phyloP scores from a whole-genome alignment of 371 early-diverging fungal genomes.

The Synchytrium microbalum region DNA sequence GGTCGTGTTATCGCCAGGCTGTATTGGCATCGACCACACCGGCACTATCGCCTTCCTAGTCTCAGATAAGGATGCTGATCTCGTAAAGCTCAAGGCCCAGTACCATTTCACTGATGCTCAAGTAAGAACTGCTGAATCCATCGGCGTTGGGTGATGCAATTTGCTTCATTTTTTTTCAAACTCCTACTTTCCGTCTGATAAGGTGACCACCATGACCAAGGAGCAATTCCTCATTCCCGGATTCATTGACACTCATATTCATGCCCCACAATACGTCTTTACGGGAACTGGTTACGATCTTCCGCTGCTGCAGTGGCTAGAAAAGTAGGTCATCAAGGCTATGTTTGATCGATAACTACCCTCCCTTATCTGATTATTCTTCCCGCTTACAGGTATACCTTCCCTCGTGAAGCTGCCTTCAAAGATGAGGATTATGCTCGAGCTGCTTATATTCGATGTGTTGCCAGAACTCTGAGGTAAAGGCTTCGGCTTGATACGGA shows the following conservation, averaged over 20 bases:
- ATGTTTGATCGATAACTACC: not conserved
- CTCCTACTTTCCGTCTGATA: constrained; percentile 2
- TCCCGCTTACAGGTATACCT: constrained; percentile 68
- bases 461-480: constrained; percentile 53
- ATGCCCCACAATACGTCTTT: constrained; percentile 90
- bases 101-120: constrained; percentile 8
- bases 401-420: constrained; percentile 73
- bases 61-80: not conserved
- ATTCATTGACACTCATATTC: constrained; percentile 86
- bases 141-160: constrained; percentile 7
- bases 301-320: constrained; percentile 79
- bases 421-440: constrained; percentile 52
- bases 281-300: constrained; percentile 81
- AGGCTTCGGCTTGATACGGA: too few relatives aligned
- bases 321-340: not conserved
- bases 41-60: constrained; percentile 3
- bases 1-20: constrained; percentile 9
- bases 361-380: constrained; percentile 47
- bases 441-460: constrained; percentile 52
- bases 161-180: constrained; percentile 7
- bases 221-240: constrained; percentile 72
- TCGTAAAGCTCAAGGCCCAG: constrained; percentile 4
- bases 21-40: not conserved
- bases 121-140: constrained; percentile 1
- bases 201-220: not conserved